Conservation (phyloP, 176 grass and related monocot genomes). For the Zea mays region DNA sequence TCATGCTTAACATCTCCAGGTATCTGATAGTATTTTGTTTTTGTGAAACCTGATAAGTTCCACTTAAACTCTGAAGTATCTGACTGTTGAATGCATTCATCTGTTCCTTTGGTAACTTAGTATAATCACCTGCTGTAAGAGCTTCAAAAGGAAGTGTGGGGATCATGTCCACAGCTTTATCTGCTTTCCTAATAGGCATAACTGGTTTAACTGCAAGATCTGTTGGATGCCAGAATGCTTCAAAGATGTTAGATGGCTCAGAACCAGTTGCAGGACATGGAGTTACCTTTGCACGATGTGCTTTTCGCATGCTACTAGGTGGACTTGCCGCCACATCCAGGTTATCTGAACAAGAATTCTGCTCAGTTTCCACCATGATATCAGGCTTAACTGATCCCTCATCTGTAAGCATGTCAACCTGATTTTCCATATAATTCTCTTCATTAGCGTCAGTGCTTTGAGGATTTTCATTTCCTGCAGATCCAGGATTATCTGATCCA, state of each 20-base stretch:
- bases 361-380: slow-evolving; percentile 46
- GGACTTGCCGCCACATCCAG: slow-evolving; percentile 58
- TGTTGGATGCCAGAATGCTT: slow-evolving; percentile 90
- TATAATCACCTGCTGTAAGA: slow-evolving; percentile 70
- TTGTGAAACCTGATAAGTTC: slow-evolving; percentile 80
- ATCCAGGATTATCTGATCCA: slow-evolving; percentile 58
- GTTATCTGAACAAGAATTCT: slow-evolving; percentile 51
- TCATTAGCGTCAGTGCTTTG: slow-evolving; percentile 58
- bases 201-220: slow-evolving; percentile 97
- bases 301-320: slow-evolving; percentile 69
- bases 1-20: slow-evolving; percentile 84
- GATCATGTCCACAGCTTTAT: slow-evolving; percentile 59
- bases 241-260: slow-evolving; percentile 56
- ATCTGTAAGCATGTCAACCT: slow-evolving; percentile 59
- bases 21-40: slow-evolving; percentile 94
- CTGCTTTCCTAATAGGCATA: slow-evolving; percentile 84
- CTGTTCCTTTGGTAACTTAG: slow-evolving; percentile 68
- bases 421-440: slow-evolving; percentile 52
- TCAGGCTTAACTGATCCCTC: slow-evolving; percentile 48
- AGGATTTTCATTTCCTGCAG: slow-evolving; percentile 45
- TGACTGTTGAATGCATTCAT: slow-evolving; percentile 77
- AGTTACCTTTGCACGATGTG: slow-evolving; percentile 57
- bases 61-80: slow-evolving; percentile 84
- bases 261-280: slow-evolving; percentile 51
- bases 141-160: slow-evolving; percentile 68